Base-by-base conservation (phyloP, 768 basidiomycete species). In the Lyophyllum atratum region DNA sequence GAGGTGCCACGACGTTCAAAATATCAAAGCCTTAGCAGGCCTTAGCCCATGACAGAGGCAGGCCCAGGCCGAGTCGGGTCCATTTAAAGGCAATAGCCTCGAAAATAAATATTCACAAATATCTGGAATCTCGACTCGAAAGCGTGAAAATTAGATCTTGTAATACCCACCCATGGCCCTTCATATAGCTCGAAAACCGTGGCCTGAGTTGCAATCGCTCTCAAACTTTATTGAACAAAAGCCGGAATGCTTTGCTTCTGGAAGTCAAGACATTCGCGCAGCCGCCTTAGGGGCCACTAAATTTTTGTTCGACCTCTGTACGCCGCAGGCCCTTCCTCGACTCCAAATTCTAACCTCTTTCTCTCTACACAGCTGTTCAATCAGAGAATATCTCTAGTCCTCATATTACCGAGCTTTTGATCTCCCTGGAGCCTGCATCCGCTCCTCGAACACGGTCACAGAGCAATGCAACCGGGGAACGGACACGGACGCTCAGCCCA, bases 371-470 rank as follows among this genome's bases (percentile, higher is more conserved):
- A 92, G 90, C 90, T 34, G 74, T 95, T 49, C 73, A 76, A 62
- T 82, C 87, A 11, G 95, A 98, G 74, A 61, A 67, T 3, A 57
- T 64, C n/a, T 90, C 93, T 3, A 80, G 80, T 44, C 77, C 82
- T 6, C 81, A 87, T 66, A 80, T 98, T 10, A 72, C 75, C 19
- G 77, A 84, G 7, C 76, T 98, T 17, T 70, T 98, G 44, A 68
- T 78, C 1, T 88, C 88, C 21, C 76, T 96, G 33, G 78, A 81
- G 17, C 84, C 88, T n/a, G 74, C 81, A 3, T 75, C 83, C 47
- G 85, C 89, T 6, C 87, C 90, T n/a, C 81, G 85, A 67, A 92
- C 91, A 25, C 83, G 91, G 64, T 89, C 91, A 8, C 84, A 85
- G 66, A 68, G 84, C 3, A 78, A 54, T 48, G 37, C 54, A 21